Base-by-base conservation (phyloP, 2,329 filamentous ascomycete genomes). In the Balansia obtecta region DNA sequence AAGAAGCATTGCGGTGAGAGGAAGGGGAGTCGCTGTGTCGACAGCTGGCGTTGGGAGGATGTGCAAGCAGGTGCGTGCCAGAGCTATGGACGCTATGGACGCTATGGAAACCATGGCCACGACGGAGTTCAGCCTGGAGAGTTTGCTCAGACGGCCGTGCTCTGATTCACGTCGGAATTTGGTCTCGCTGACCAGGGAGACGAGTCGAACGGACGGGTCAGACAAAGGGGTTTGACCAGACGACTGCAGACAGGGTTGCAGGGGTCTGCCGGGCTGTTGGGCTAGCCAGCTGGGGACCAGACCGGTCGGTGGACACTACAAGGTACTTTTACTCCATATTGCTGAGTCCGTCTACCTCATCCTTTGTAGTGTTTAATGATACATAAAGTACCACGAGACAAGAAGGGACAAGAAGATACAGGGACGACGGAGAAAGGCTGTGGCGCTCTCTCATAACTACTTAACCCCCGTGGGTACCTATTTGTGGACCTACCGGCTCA, bases 171-270 rank as follows among this genome's bases (percentile, higher is more conserved):
- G 37, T 49, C 48, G 48, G 48, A 27, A 50, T 20, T 32, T 39
- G 41, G 32, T 8, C 45, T 50, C 33, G 30, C 27, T 42, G 27
- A 10, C 30, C 20, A 22, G 20, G 20, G 20, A 22, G 20, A 22
- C 20, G 4, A 22, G 20, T 22, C 20, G 20, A 16, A 34, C 16
- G 33, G 50, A 33, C 48, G 53, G 51, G 53, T 54, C 50, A 54
- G 51, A 49, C 53, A 50, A 48, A 46, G 53, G 52, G 48, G 52
- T 54, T 54, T 52, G 52, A 42, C 37, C 34, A 38, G 33, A 30
- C 34, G 27, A 6, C 41, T 10, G 20, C n/a, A 33, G 34, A 16
- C 34, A 45, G 48, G 20, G 41, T 42, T 48, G 43, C 41, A 48
- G n/a, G 50, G 47, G 48, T 18, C 39, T 38, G 47, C 33, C 9